Conservation (phyloP, 1,284 basidiomycete genomes). For the Jaminaea rosea region DNA sequence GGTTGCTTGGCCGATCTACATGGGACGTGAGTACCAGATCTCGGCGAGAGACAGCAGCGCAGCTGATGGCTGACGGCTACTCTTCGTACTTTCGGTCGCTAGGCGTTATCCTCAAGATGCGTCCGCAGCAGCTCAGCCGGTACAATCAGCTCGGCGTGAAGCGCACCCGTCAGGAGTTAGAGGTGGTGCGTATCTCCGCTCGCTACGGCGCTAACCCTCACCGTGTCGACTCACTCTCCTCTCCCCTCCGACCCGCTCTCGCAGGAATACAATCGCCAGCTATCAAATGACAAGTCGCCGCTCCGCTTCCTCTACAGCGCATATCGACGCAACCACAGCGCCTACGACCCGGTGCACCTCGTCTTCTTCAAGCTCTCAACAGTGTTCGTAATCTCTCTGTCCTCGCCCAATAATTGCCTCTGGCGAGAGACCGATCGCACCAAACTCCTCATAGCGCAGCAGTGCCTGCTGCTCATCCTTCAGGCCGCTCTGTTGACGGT, state of each 20-base stretch:
- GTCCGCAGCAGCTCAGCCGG: conserved; percentile 60
- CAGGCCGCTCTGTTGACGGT: conserved; percentile 56
- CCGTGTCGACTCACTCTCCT: too few species aligned
- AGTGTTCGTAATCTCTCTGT: conserved; percentile 59
- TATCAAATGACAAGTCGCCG: conserved; percentile 61
- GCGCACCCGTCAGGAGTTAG: conserved; percentile 55
- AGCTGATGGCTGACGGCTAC: too few species aligned
- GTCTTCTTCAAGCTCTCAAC: conserved; percentile 59
- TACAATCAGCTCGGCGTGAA: conserved; percentile 64
- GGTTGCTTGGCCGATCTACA: conserved; percentile 62
- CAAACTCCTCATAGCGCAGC: conserved; percentile 57
- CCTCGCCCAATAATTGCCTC: conserved; percentile 62
- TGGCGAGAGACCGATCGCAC: conserved; percentile 56
- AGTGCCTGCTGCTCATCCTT: conserved; percentile 58
- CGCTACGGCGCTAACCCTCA: too few species aligned
- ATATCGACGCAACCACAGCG: conserved; percentile 42
- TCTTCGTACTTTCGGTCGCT: too few species aligned
- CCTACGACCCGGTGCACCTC: conserved; percentile 44
- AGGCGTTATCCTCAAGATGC: conserved; percentile 56
- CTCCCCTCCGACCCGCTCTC: too few species aligned
- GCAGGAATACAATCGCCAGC: conserved; percentile 63
- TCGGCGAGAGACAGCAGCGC: too few species aligned
- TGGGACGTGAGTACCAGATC: too few species aligned
- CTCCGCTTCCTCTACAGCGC: conserved; percentile 62
- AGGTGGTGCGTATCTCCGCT: too few species aligned